Percentiles rank a stretch among this genome's conserved stretches.
Conservation (phyloP, 352 stramenopile genomes). For the Globisporangium camurandrum region DNA sequence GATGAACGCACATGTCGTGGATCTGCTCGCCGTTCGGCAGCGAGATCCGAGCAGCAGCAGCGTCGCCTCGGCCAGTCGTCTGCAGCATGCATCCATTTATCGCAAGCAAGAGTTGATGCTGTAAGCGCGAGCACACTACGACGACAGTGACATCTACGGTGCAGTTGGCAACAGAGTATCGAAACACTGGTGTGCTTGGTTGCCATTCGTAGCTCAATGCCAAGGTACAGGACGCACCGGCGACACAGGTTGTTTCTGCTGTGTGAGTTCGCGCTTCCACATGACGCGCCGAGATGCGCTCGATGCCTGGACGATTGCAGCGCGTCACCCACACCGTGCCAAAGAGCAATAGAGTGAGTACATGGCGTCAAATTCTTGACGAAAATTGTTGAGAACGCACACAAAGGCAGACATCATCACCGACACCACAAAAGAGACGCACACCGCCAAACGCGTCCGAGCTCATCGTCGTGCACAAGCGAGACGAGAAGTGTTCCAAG, state of each 20-base stretch:
- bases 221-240: neutral
- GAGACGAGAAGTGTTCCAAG: too few relatives aligned
- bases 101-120: neutral
- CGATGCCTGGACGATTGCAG: conserved; percentile 23
- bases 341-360: neutral
- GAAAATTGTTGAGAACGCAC: neutral
- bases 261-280: conserved; percentile 56
- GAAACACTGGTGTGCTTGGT: neutral
- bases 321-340: neutral
- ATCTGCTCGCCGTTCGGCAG: conserved; percentile 63
- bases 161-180: too few relatives aligned
- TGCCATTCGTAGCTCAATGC: neutral
- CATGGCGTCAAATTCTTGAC: neutral
- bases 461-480: neutral
- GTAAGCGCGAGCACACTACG: neutral
- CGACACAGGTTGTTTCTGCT: conserved; percentile 14
- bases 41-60: conserved; percentile 29
- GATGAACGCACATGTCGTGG: conserved; percentile 51
- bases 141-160: neutral
- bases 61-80: conserved; percentile 1
- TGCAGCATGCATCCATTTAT: too few relatives aligned
- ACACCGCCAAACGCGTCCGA: conserved; percentile 25
- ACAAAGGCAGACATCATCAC: neutral
- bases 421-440: neutral
- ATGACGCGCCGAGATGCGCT: conserved; percentile 47